phyloP scores from a whole-genome alignment of 768 basidiomycete species.

The Trametes punicea region DNA sequence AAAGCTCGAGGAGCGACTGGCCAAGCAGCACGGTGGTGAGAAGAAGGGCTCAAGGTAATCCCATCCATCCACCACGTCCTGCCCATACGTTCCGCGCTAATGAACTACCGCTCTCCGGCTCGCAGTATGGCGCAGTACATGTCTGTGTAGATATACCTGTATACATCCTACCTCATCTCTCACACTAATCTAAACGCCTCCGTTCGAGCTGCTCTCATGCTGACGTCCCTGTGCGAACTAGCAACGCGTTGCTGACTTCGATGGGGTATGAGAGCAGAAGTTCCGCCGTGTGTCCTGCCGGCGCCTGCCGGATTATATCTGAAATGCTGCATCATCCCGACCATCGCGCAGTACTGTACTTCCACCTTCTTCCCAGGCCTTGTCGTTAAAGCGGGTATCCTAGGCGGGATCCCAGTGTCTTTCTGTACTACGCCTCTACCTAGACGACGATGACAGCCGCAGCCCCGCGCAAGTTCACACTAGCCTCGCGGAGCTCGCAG shows the following conservation, averaged over 20 bases:
- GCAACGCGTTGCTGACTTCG: not conserved
- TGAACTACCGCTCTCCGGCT: conserved; percentile 7
- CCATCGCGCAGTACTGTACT: not conserved
- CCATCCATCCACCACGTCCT: conserved; percentile 14
- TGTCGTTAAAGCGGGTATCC: not conserved
- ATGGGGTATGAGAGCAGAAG: not conserved
- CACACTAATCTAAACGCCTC: not conserved
- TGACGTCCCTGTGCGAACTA: not conserved
- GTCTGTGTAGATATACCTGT: conserved; percentile 51
- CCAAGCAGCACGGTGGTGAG: conserved; percentile 32
- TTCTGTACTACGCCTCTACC: not conserved
- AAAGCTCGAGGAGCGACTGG: conserved; percentile 76
- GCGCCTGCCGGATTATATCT: conserved; percentile 11
- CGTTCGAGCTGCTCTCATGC: conserved; percentile 2
- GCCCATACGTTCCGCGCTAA: conserved; percentile 6
- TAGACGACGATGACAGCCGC: not conserved
- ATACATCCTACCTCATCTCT: conserved; percentile 9
- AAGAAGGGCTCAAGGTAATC: conserved; percentile 47
- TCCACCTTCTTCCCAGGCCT: not conserved
- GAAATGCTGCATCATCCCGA: not conserved
- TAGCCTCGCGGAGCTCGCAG: conserved; percentile 85
- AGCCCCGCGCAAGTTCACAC: conserved; percentile 49
- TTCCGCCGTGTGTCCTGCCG: not conserved
- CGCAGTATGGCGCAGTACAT: conserved; percentile 78
- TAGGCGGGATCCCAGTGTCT: not conserved